phyloP scores from a whole-genome alignment of 2,329 filamentous ascomycete species.

The Pseudocercospora crystallina region DNA sequence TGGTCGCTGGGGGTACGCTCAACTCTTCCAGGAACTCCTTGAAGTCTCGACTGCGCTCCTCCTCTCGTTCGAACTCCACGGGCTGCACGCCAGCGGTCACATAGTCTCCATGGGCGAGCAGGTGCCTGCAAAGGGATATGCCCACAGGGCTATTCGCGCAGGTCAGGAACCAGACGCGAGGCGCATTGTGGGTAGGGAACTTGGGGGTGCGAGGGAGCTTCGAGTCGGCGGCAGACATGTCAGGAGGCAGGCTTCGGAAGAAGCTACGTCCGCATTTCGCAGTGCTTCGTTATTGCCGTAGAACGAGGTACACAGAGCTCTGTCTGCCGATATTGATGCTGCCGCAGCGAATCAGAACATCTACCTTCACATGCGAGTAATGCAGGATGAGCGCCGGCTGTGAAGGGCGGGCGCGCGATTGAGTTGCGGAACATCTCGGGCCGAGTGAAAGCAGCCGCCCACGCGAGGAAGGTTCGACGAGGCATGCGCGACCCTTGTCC shows the following conservation, averaged over 20 bases:
- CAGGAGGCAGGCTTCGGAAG: neutral
- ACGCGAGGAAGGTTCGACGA: no score
- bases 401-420: no score
- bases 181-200: constrained; percentile 62
- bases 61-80: constrained; percentile 71
- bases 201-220: constrained; percentile 43
- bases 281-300: constrained; percentile 3
- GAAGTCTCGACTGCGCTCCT: constrained; percentile 71
- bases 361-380: neutral
- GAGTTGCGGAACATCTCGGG: no score
- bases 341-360: constrained; percentile 9
- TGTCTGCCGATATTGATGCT: constrained; percentile 12
- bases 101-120: constrained; percentile 89
- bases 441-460: no score
- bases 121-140: constrained; percentile 74
- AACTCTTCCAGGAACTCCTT: constrained; percentile 70
- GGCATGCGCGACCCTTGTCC: no score
- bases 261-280: neutral
- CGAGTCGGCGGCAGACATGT: constrained; percentile 28
- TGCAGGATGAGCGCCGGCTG: neutral
- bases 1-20: constrained; percentile 13
- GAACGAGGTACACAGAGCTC: neutral
- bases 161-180: constrained; percentile 90
- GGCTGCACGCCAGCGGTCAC: constrained; percentile 82
- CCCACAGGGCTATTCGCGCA: constrained; percentile 81